phyloP scores from a whole-genome alignment of 2,329 filamentous ascomycete species.

The Aspergillus persii region DNA sequence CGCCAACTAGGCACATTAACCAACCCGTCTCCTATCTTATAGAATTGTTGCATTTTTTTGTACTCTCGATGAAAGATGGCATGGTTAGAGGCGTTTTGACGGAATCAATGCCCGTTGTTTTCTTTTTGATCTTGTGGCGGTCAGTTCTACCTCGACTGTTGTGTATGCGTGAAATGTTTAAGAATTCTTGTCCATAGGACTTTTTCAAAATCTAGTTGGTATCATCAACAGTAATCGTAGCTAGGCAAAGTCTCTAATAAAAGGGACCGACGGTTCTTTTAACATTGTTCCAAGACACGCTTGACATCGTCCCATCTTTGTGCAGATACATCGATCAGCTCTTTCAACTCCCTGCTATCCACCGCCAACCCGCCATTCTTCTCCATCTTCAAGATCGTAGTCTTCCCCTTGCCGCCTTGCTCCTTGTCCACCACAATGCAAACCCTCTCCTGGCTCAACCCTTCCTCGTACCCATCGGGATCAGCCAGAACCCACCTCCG shows the following conservation, averaged over 20 bases:
- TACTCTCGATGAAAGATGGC: background rate
- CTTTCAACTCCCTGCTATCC: constrained; percentile 60
- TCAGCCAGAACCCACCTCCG: constrained; percentile 75
- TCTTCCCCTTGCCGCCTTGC: constrained; percentile 48
- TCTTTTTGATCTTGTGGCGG: background rate
- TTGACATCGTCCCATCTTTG: constrained; percentile 63
- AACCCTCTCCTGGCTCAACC: constrained; percentile 76
- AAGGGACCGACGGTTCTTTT: constrained; percentile 1
- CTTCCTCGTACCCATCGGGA: constrained; percentile 87
- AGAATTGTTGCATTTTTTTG: background rate
- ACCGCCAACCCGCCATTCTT: constrained; percentile 78
- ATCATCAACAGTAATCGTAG: constrained; percentile 22
- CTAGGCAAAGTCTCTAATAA: constrained; percentile 4
- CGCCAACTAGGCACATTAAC: background rate
- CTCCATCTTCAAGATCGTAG: constrained; percentile 65
- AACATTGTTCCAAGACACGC: constrained; percentile 38
- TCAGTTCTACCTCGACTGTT: background rate
- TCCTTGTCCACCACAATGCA: constrained; percentile 71
- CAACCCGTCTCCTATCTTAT: background rate
- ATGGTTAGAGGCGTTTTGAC: background rate
- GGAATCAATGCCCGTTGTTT: background rate
- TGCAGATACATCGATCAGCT: constrained; percentile 59
- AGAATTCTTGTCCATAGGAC: background rate
- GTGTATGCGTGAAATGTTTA: background rate
- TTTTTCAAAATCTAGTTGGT: constrained; percentile 18